Base-by-base conservation (phyloP, 495 filamentous ascomycete species). In the Aspergillus panamensis region DNA sequence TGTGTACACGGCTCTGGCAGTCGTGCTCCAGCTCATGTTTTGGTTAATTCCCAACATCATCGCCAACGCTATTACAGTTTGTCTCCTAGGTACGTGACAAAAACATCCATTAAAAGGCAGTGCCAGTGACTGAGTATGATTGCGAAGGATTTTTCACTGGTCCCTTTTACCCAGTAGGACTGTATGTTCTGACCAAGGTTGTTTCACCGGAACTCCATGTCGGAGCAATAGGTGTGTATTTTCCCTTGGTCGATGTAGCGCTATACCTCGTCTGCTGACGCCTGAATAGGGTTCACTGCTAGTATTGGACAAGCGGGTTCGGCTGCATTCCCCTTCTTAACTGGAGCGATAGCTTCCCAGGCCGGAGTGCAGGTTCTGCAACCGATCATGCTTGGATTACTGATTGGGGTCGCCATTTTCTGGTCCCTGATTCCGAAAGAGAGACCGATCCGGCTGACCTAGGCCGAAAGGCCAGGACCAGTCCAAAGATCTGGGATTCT, bases 11-110 rank as follows among this genome's bases (percentile, higher is more conserved):
- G 54, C 59, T 17, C 43, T 80, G 6, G 72, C 72, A 49, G 47
- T 77, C 1, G 78, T 47, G 0, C 62, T 83, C 4, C 78, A 83
- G 65, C 62, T 84, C 4, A 62, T 83, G 42, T 83, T 84, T 57
- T 83, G 80, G 82, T 51, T 81, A 45, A 59, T 71, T 32, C 59
- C 67, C 0, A 80, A 82, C 57, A 67, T 88, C 8, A 72, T 84
- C n/a, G 80, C 80, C 16, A 80, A 85, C 55, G 82, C 83, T 6
- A 77, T 89, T 17, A 82, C 85, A 17, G 79, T 89, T 3, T 71
- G 80, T 14, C 66, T 89, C 12, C 69, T 89, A 47, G 87, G 88
- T n/a, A 71, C 84, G 52, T 45, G 17, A 53, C 44, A 30, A 31
- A 10, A 25, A 1, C 35, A 2, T 48, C 14, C 44, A 3, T 9